Base-by-base conservation (phyloP, 352 stramenopile species). In the Phytophthora tubulina region DNA sequence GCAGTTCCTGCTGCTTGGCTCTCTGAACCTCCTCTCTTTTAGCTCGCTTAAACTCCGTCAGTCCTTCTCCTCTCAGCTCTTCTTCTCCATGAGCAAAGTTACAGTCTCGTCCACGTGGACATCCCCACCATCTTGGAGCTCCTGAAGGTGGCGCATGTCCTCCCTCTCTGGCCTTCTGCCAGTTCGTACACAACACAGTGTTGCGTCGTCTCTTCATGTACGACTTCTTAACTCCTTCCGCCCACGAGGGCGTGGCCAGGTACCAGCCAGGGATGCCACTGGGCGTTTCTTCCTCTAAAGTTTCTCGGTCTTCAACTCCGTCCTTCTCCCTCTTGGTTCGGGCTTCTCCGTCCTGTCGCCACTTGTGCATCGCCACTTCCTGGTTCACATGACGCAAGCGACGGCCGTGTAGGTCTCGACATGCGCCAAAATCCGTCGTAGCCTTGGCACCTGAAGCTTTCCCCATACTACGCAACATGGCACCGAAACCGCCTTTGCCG, bases 211-310 rank as follows among this genome's bases (percentile, higher is more conserved):
- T 79, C 83, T 95, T 96, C 83, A 94, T 95, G 73, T 92, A 89
- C 53, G 86, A 93, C 57, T 91, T 94, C 61, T 89, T 89, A 61
- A 94, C 73, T 32, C 89, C 85, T 62, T 96, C 88, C 7, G 86
- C 84, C 89, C 88, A 96, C 49, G 89, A 91, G 10, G 89, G 89
- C 51, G 85, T 94, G 31, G 87, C 84, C 45, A 95, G 59, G 73
- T 93, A 95, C 89, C 89, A 95, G 1, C 88, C 88, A 3, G 88
- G 74, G 67, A 96, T 96, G 49, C 89, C 89, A 59, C 89, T 95
- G 8, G 88, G 78, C 17, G 89, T 96, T 15, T 95, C 86, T 52
- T 96, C 89, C 8, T 93, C 85, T 55, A 91, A 45, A n/a, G 90
- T 46, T 64, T 96, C 88, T 27, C 80, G 63, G 17, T 95, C 88